Base-by-base conservation (phyloP, 768 basidiomycete species). In the Boletales sp. region DNA sequence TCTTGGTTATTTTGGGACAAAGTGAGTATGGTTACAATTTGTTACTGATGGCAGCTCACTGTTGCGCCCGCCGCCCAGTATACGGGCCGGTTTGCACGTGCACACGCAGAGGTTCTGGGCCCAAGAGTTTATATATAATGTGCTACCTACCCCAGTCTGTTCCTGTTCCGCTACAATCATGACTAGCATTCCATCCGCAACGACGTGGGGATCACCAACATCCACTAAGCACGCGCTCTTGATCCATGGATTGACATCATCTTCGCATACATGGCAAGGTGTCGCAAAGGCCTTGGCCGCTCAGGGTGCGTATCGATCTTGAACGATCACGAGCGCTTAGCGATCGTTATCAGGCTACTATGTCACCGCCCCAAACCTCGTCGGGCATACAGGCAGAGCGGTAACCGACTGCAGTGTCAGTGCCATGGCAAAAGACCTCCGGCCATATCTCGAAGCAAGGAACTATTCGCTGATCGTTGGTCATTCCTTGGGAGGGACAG, bases 221-320 rank as follows among this genome's bases (percentile, higher is more conserved):
- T 35, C 65, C 1, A 53, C 46, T 5, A 65, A 65, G 17, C 57
- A 56, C 2, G 65, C 63, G 12, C 56, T 66, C 3, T 35, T 66
- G 21, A 50, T 67, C 38, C 65, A 66, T n/a, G 65, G 65, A 8
- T 14, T 61, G 2, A 45, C 57, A 18, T 62, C 55, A 1, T 56
- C 60, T 3, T 56, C 61, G 1, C 57, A 54, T 7, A 46, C 53
- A 2, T 62, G 64, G 62, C 51, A 55, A 17, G 44, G 52, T 12
- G 46, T 62, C 2, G 65, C 57, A 2, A 41, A 42, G 9, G 37
- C 55, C 1, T 51, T 62, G 38, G 62, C 40, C 19, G 34, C 43
- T 13, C 50, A 51, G 54, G 60, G 64, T 62, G 39, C 4, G 35
- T 25, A n/a, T 42, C 17, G 7, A 19, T 21, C 8, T 0, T 15